phyloP scores from a whole-genome alignment of 106 monocot species.

The Dioscorea dumetorum region DNA sequence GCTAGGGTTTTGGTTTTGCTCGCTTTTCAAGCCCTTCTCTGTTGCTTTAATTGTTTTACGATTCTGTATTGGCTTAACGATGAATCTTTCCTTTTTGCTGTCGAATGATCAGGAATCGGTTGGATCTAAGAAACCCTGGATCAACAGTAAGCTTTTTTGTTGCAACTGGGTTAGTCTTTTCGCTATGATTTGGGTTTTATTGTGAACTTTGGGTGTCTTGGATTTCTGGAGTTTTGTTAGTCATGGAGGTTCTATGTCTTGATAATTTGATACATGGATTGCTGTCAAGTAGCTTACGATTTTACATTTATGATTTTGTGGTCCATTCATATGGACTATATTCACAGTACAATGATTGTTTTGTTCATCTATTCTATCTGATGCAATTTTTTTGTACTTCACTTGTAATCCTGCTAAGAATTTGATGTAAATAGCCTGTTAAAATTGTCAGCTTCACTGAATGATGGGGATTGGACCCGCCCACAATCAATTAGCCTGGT shows the following conservation, averaged over 20 bases:
- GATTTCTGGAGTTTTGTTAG: background rate
- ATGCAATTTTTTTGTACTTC: background rate
- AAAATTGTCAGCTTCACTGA: slow-evolving; percentile 18
- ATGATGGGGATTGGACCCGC: slow-evolving; percentile 56
- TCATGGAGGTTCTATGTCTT: background rate
- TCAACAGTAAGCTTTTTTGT: too few relatives aligned
- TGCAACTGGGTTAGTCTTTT: too few relatives aligned
- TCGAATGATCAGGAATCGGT: too few relatives aligned
- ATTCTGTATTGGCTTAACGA: too few relatives aligned
- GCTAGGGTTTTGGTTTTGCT: too few relatives aligned
- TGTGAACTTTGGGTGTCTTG: background rate
- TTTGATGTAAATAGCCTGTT: background rate
- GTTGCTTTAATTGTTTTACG: too few relatives aligned
- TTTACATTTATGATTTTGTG: background rate
- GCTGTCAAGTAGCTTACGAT: background rate
- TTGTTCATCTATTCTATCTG: background rate
- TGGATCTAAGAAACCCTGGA: too few relatives aligned
- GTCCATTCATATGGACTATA: background rate
- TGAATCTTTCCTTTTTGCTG: too few relatives aligned
- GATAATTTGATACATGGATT: background rate
- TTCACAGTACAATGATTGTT: background rate
- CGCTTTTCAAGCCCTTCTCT: too few relatives aligned
- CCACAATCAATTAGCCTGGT: slow-evolving; percentile 28
- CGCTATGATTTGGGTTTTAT: background rate
- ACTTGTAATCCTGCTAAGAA: background rate